These are phyloP conservation scores for Claviceps lovelessii DNA, from an alignment of 2,329 filamentous ascomycete species.

Conservation along the genomic window DNA sequence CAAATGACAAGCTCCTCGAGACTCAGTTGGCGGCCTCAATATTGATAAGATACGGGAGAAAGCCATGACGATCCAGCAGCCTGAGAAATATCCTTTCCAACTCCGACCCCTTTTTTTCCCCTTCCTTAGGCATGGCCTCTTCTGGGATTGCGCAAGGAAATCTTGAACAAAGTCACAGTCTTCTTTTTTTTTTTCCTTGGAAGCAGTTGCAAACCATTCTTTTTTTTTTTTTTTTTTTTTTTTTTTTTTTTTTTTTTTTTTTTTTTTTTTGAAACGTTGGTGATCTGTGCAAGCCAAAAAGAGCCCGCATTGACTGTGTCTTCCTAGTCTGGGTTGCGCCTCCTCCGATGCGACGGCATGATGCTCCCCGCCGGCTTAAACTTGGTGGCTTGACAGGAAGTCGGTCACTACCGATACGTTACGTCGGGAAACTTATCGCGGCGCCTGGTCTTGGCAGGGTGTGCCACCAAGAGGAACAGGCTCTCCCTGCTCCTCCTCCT, in stretches of 20 bases:
- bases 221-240: no score
- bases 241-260: no score
- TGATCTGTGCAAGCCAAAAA: background rate
- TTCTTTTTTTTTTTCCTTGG: background rate
- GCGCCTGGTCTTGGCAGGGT: background rate
- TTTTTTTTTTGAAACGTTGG: background rate
- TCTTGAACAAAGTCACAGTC: background rate
- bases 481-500: no score
- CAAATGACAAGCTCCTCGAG: no score
- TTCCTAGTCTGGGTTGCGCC: background rate
- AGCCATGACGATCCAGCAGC: background rate
- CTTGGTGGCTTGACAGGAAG: background rate
- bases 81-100: background rate
- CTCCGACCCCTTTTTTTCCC: no score
- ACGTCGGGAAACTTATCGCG: conserved; percentile 1
- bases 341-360: background rate
- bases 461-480: background rate
- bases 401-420: conserved; percentile 7
- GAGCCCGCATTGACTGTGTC: background rate
- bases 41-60: background rate
- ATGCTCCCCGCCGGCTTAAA: background rate
- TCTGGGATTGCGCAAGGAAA: background rate
- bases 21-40: background rate
- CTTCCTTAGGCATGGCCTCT: background rate
- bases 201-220: background rate